Percentiles rank a stretch among this genome's conserved stretches.
phyloP scores from a whole-genome alignment of 768 basidiomycete genomes.

The Boletus insuetus region DNA sequence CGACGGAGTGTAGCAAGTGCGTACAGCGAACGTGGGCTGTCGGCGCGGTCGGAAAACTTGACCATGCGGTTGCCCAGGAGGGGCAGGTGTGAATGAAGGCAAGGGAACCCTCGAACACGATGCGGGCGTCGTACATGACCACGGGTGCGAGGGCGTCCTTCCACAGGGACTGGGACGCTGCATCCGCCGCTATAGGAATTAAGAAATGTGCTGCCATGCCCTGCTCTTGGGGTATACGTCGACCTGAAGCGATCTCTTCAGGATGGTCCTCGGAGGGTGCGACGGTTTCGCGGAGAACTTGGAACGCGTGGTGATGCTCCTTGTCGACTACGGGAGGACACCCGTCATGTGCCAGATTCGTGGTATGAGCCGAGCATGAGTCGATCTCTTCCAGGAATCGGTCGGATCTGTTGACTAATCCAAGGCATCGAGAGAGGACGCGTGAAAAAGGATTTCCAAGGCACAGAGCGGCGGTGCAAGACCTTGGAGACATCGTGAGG shows the following conservation, averaged over 20 bases:
- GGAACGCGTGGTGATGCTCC: not conserved
- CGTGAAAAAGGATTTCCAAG: too few species aligned
- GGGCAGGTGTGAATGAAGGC: too few species aligned
- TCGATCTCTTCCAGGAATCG: constrained; percentile 8
- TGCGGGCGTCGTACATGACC: too few species aligned
- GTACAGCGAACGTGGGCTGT: constrained; percentile 6
- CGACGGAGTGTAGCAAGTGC: constrained; percentile 9
- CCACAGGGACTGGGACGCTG: too few species aligned
- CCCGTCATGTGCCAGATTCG: not conserved
- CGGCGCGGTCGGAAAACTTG: not conserved
- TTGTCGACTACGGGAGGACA: not conserved
- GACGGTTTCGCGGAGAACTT: constrained; percentile 5
- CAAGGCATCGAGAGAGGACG: too few species aligned
- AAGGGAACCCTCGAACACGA: too few species aligned
- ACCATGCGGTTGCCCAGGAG: too few species aligned
- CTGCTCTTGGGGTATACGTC: constrained; percentile 1
- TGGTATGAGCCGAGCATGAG: constrained; percentile 3
- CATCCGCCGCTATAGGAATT: not conserved
- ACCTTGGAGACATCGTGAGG: constrained; percentile 8
- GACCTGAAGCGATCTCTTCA: constrained; percentile 1
- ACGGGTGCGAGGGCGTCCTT: too few species aligned
- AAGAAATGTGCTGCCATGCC: not conserved
- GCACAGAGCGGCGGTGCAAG: too few species aligned
- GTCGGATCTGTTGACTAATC: not conserved
- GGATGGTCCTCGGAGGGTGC: constrained; percentile 1